Conservation (phyloP, 495 filamentous ascomycete genomes). For the Neurospora tetrasperma region DNA sequence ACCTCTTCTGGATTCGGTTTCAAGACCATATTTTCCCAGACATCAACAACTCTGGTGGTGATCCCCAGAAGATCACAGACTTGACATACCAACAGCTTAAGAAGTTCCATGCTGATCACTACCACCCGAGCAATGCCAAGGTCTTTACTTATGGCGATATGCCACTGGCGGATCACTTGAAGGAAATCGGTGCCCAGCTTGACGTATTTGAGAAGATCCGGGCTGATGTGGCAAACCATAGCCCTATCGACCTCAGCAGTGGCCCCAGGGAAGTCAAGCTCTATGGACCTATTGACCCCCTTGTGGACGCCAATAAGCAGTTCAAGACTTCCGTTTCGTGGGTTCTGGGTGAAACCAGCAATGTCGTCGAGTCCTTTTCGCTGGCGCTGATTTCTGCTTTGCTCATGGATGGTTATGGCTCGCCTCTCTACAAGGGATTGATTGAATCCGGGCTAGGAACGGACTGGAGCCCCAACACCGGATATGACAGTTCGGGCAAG, state of each 20-base stretch:
- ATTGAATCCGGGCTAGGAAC: constrained; percentile 86
- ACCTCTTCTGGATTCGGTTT: constrained; percentile 88
- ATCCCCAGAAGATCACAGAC: constrained; percentile 91
- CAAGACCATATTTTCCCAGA: constrained; percentile 89
- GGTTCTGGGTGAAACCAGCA: constrained; percentile 71
- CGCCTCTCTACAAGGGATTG: constrained; percentile 81
- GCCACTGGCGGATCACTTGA: constrained; percentile 68
- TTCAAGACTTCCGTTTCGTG: constrained; percentile 89
- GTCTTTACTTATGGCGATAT: constrained; percentile 93
- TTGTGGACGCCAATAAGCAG: constrained; percentile 76
- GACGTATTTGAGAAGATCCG: constrained; percentile 56
- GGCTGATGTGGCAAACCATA: constrained; percentile 61
- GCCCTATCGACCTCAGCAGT: constrained; percentile 58
- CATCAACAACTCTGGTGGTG: constrained; percentile 92
- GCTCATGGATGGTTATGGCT: constrained; percentile 87
- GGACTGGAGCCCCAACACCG: constrained; percentile 89
- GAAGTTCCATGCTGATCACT: constrained; percentile 80
- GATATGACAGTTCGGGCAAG: constrained; percentile 69
- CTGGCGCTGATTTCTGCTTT: constrained; percentile 69
- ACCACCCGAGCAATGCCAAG: constrained; percentile 94
- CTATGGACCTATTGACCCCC: constrained; percentile 75
- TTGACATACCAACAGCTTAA: constrained; percentile 79
- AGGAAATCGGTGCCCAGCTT: constrained; percentile 63
- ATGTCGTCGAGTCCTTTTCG: constrained; percentile 81
- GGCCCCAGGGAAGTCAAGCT: constrained; percentile 61